Base-by-base conservation (phyloP, 345 rosid species). In the Dipteronia sinensis region DNA sequence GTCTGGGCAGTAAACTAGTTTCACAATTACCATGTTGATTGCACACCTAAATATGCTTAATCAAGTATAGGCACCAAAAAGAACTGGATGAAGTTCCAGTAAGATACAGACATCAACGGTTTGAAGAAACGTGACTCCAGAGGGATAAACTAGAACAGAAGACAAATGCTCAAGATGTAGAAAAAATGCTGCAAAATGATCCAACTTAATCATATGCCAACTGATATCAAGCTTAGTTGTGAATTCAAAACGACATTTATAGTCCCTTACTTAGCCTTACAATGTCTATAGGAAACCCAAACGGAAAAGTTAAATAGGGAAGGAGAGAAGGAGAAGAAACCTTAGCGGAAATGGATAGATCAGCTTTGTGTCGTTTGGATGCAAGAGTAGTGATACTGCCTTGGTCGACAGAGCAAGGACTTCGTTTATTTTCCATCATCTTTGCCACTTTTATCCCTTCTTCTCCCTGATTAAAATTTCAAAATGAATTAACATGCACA, bases 401-500 rank as follows among this genome's bases (percentile, higher is more conserved):
- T 58, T 92, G 92, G 72, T 88, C 98, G 10, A 93, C 80, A 80
- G 94, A 81, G 74, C 89, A 96, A 7, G 92, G 88, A 61, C 87
- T 89, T 70, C 88, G 82, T 85, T 96, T 93, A 83, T 90, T 85
- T 86, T 96, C 94, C 87, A 92, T 92, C 93, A 96, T 89, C 89
- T 83, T 89, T 75, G 66, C 73, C 0, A 68, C 80, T 13, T 82
- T 75, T 79, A 85, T 72, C 67, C 80, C 82, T 82, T 83, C 70
- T 69, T 80, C 86, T 85, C 71, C 87, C 90, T 86, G 66, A 49
- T 80, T 22, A 42, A 78, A 82, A 75, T 10, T 13, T 23, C 20
- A 72, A 79, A 65, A 19, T 77, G 47, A 72, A 75, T 66, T 17
- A 80, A 46, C 73, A 73, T 16, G 31, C 13, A 72, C 22, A 74